Evolutionary conservation across 2,329 filamentous ascomycete species (phyloP).

Genomic region (Cyclaneusma minus): DNA sequence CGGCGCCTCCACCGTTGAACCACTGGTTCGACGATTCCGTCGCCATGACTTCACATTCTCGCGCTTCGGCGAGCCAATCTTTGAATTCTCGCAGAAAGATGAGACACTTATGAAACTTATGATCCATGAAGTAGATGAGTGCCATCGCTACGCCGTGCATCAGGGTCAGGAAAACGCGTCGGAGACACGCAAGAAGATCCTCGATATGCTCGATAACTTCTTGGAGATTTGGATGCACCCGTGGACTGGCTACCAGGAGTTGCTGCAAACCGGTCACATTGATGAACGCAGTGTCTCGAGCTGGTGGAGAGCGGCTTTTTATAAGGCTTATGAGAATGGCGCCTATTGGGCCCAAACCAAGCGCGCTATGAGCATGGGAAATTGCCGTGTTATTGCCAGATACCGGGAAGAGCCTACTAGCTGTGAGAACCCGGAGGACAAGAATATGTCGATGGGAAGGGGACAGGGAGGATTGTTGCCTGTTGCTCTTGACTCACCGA

Average conservation of each 20-base stretch:
- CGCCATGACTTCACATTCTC: conserved; percentile 14
- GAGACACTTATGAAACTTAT: not conserved
- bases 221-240: not conserved
- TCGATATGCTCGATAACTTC: too few species aligned
- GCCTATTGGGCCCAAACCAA: conserved; percentile 8
- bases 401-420: too few species aligned
- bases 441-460: too few species aligned
- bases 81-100: conserved; percentile 11
- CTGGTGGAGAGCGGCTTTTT: conserved; percentile 12
- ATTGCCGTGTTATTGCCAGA: conserved; percentile 10
- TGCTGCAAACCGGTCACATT: not conserved
- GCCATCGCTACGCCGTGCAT: too few species aligned
- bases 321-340: conserved; percentile 6
- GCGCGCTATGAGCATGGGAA: conserved; percentile 10
- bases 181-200: not conserved
- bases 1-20: not conserved
- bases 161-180: conserved; percentile 1
- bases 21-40: not conserved
- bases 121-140: not conserved
- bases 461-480: too few species aligned
- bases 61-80: conserved; percentile 13
- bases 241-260: too few species aligned
- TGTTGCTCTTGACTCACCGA: too few species aligned
- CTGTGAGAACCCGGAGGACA: too few species aligned
- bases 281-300: not conserved